Base-by-base conservation (phyloP, 1,139 yeast species). In the Wickerhamomyces sp. region DNA sequence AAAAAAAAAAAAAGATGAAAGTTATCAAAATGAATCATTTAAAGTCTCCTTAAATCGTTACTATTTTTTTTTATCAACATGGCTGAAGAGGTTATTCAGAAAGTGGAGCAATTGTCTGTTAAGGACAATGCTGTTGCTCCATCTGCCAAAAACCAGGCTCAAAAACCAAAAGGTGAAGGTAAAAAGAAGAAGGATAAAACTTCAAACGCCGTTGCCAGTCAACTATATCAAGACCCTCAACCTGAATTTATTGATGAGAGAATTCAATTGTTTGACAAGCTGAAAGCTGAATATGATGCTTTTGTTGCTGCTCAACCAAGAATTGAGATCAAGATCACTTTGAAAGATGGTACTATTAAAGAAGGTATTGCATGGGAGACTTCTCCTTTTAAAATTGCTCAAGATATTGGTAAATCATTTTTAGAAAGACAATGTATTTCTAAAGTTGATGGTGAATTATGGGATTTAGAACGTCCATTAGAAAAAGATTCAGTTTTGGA, bases 401-500 rank as follows among this genome's bases (percentile, higher is more conserved):
- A 74, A 58, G 81, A 69, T 46, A 91, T 93, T 58, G 91, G 96
- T 56, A 87, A 88, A 67, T 85, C 96, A n/a, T 83, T 84, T 58
- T 68, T 78, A 46, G 98, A 93, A 57, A 84, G 90, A 71, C 86
- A 88, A 60, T 90, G 94, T 52, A 90, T 94, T 58, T 78, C 98
- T 49, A 90, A 89, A 69, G 94, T 93, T 48, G 78, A 94, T 61
- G 96, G 96, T 48, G 74, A 78, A 56, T 74, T 91, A 58, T 94
- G 99, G 99, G 99, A 94, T 71, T 75, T 94, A 63, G 94, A 85
- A 53, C 85, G 99, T 69, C 97, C 98, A 15, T 74, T 94, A 45
- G 99, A 93, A 71, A 75, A 68, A 33, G 89, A 84, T 56, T 72
- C 78, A 42, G 59, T 56, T 15, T 73, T 94, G 55, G 94, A 89